Percentiles rank a stretch among this genome's conserved stretches.
These are phyloP conservation scores for Diaporthe humulicola DNA, from an alignment of 2,329 filamentous ascomycete genomes.

Conservation along the genomic window DNA sequence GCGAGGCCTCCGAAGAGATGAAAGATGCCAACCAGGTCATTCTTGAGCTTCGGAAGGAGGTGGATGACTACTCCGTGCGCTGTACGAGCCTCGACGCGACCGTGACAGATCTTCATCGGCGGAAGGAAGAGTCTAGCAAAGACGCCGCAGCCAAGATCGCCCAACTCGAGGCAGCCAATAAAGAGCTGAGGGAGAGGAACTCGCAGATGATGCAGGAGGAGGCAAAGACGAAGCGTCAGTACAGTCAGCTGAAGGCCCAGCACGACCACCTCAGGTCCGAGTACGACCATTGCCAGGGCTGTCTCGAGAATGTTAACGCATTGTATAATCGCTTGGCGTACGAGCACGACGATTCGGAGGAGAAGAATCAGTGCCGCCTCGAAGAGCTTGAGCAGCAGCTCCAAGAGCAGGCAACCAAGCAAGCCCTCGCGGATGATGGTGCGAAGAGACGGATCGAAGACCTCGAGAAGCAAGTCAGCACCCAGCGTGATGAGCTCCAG, in stretches of 20 bases:
- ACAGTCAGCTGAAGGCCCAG: not conserved
- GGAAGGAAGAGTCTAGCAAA: not conserved
- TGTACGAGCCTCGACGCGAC: not conserved
- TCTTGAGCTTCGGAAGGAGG: not conserved
- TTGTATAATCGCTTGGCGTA: too few relatives aligned
- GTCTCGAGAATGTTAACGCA: too few relatives aligned
- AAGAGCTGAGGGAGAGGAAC: not conserved
- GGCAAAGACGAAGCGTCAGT: not conserved
- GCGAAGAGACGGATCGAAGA: not conserved
- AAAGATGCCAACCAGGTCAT: not conserved
- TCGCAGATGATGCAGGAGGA: not conserved
- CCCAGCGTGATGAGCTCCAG: not conserved
- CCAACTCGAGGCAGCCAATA: not conserved
- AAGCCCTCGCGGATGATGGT: not conserved
- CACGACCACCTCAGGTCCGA: not conserved
- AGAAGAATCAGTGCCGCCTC: not conserved
- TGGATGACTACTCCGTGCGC: not conserved
- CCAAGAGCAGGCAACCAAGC: too few relatives aligned
- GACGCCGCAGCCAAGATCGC: not conserved
- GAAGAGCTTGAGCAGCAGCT: not conserved
- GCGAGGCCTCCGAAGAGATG: not conserved
- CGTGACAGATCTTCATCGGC: not conserved
- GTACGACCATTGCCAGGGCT: not conserved
- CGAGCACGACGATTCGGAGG: not conserved
- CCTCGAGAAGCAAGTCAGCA: not conserved